Base-by-base conservation (phyloP, 2,329 filamentous ascomycete species). In the Xylaria digitata region DNA sequence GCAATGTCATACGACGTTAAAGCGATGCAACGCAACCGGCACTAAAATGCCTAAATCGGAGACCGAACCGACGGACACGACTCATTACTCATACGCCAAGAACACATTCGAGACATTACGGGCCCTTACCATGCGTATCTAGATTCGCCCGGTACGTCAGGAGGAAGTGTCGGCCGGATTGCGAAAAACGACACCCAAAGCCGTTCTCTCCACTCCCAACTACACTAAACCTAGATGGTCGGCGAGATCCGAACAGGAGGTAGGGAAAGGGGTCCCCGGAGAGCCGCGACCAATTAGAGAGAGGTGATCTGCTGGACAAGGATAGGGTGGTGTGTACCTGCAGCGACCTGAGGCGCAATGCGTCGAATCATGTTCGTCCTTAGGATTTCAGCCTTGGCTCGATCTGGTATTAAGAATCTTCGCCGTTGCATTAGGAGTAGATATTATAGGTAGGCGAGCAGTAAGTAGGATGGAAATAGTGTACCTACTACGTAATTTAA, bases 91-190 rank as follows among this genome's bases (percentile, higher is more conserved):
- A 23, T 42, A 8, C 11, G 19, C 52, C 34, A 40, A 17, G 52
- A 40, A 5, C 26, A 26, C 26, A 26, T 26, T 26, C 26, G 26
- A 26, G 26, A 26, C 26, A 26, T 2, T 5, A 26, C 26, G 26
- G 26, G 3, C 3, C 21, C 19, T 2, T 30, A 23, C 7, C 21
- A 2, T n/a, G 11, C 5, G 30, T n/a, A n/a, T 19, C 9, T 9
- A 19, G 49, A 15, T 5, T n/a, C 26, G 23, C 32, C 17, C n/a
- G 4, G 19, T 11, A 19, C 21, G 8, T 50, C 26, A 50, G 48
- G 48, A 32, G 15, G 48, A 32, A 32, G 26, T 17, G 26, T 30
- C 42, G 5, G 26, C 50, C 60, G 60, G 60, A 62, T 62, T 63
- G 23, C 61, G 61, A 50, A 53, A 2, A n/a, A 34, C 26, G 26